Evolutionary conservation across 2,329 filamentous ascomycete genomes (phyloP).

Genomic region (Epicoccum sorghinum): DNA sequence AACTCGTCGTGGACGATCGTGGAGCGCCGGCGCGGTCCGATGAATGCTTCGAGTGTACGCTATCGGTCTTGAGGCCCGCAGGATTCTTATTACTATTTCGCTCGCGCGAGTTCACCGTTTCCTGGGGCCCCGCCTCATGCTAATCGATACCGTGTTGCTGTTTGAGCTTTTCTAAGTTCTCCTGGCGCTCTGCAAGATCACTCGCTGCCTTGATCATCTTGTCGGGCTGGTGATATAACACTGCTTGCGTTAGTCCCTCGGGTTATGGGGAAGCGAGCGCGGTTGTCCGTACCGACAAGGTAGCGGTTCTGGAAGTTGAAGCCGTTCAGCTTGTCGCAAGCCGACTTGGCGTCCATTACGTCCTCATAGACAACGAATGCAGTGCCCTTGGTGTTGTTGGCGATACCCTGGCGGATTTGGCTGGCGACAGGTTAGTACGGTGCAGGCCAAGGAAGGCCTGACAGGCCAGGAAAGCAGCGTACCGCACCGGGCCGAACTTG

Average conservation of each 20-base stretch:
- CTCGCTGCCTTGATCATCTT: slow-evolving; percentile 88
- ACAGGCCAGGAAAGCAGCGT: slow-evolving; percentile 50
- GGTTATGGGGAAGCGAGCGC: not conserved
- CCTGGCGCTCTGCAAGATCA: slow-evolving; percentile 90
- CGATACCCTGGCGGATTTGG: slow-evolving; percentile 98
- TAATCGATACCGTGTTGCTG: slow-evolving; percentile 98
- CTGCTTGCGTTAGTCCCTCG: slow-evolving; percentile 46
- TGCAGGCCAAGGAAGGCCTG: slow-evolving; percentile 7
- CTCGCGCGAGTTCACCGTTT: slow-evolving; percentile 40
- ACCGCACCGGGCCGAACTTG: slow-evolving; percentile 96
- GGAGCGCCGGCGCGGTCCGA: slow-evolving; percentile 30
- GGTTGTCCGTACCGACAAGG: slow-evolving; percentile 77
- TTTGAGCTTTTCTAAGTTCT: slow-evolving; percentile 98
- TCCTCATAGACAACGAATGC: slow-evolving; percentile 99
- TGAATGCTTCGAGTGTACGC: slow-evolving; percentile 35
- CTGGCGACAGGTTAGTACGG: slow-evolving; percentile 56
- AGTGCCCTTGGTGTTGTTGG: slow-evolving; percentile 95
- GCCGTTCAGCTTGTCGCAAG: slow-evolving; percentile 99
- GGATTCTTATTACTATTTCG: slow-evolving; percentile 39
- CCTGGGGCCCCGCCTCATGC: slow-evolving; percentile 57
- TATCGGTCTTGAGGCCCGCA: slow-evolving; percentile 46
- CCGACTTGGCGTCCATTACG: slow-evolving; percentile 97
- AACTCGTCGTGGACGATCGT: slow-evolving; percentile 33
- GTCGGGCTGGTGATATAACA: slow-evolving; percentile 78
- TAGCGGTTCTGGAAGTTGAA: slow-evolving; percentile 99